phyloP scores from a whole-genome alignment of 352 stramenopile genomes.

The Peronospora destructor region DNA sequence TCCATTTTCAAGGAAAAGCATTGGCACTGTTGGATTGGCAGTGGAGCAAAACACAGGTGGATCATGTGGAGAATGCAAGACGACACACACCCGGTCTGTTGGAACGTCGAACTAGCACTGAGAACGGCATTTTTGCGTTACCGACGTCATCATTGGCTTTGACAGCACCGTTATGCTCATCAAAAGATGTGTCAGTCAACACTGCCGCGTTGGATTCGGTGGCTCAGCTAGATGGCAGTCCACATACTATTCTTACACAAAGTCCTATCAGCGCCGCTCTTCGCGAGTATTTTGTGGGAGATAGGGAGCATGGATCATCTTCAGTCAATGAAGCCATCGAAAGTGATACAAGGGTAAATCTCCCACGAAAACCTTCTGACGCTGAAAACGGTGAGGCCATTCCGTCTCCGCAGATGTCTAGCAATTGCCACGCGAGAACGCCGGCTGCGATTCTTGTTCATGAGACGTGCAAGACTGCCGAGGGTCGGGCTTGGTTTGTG shows the following conservation, averaged over 20 bases:
- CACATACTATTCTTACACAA: slow-evolving; percentile 45
- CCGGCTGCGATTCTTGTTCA: slow-evolving; percentile 18
- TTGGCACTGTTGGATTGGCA: slow-evolving; percentile 83
- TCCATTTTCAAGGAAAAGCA: slow-evolving; percentile 85
- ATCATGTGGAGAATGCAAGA: slow-evolving; percentile 15
- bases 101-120: slow-evolving; percentile 25
- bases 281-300: slow-evolving; percentile 41
- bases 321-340: slow-evolving; percentile 7
- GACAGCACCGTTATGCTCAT: slow-evolving; percentile 14
- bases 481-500: slow-evolving; percentile 66
- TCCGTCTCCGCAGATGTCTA: slow-evolving; percentile 9
- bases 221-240: slow-evolving; percentile 16
- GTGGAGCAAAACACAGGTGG: slow-evolving; percentile 50
- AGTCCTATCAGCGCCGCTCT: slow-evolving; percentile 52
- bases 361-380: slow-evolving; percentile 1
- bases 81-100: slow-evolving; percentile 18
- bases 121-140: slow-evolving; percentile 15
- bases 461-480: slow-evolving; percentile 29
- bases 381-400: slow-evolving; percentile 1
- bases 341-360: slow-evolving; percentile 9
- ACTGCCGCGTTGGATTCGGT: slow-evolving; percentile 7
- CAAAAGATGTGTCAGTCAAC: slow-evolving; percentile 5
- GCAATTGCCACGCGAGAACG: slow-evolving; percentile 8
- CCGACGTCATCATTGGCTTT: slow-evolving; percentile 22
- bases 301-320: slow-evolving; percentile 12